Base-by-base conservation (phyloP, 768 basidiomycete genomes). In the Mycena rosella region DNA sequence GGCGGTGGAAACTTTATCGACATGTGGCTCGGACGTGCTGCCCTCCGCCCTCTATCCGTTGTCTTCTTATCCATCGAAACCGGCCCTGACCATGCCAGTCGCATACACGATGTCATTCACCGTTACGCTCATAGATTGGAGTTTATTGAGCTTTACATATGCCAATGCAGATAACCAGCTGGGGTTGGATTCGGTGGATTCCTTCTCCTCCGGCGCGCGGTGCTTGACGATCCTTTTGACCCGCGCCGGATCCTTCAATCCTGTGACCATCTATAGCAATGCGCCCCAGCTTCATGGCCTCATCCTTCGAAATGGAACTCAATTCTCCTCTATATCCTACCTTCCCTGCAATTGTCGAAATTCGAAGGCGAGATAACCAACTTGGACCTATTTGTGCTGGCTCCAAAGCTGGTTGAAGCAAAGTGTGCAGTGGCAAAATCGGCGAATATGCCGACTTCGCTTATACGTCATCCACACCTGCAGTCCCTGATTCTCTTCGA, bases 61-160 rank as follows among this genome's bases (percentile, higher is more conserved):
- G n/a, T 13, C 18, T 36, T 22, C n/a, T 18, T 6, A 3, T 17
- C 14, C n/a, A 49, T 13, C 15, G 9, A 29, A 7, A 2, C 2
- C 11, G 18, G 10, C 20, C 38, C 10, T 9, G n/a, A 14, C 38
- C 55, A 26, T 42, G 36, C 47, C 6, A 38, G 18, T 18, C 48
- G 36, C 20, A 22, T 65, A 48, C 63, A 56, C 13, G 38, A 52
- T 34, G 17, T 51, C 36, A 65, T 65, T 36, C 57, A 59, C 36
- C 29, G 42, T 24, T 53, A 65, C 49, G 56, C 64, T 2, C 36
- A 36, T 7, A 30, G 57, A 26, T 10, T 59, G 3, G 15, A 51
- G 42, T 42, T 59, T 18, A 49, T 65, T 13, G 64, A 65, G 22
- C 47, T 65, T 6, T 2, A 52, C 18, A 26, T 24, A n/a, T 22